These are phyloP conservation scores for Heliosperma pusillum DNA, from an alignment of 148 eudicot genomes.

Conservation along the genomic window DNA sequence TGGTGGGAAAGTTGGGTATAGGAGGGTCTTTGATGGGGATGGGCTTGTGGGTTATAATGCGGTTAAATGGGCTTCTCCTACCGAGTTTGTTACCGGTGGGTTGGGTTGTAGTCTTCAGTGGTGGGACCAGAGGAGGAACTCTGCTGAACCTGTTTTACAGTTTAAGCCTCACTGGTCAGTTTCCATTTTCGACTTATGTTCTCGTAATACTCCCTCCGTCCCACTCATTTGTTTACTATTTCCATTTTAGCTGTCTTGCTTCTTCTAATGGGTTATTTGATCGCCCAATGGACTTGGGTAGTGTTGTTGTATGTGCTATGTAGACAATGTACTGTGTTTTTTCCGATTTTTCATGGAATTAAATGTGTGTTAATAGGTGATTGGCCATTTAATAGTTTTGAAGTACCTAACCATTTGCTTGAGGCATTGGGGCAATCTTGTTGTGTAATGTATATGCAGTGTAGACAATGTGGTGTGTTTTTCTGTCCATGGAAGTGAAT, in stretches of 20 bases:
- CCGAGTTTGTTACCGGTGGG: constrained; percentile 82
- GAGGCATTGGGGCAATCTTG: background rate
- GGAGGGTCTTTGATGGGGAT: constrained; percentile 55
- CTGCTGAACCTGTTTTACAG: constrained; percentile 61
- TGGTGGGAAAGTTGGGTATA: constrained; percentile 23
- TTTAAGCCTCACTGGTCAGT: constrained; percentile 67
- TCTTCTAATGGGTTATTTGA: too few species aligned
- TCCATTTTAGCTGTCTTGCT: too few species aligned
- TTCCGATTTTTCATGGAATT: background rate
- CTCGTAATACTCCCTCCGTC: background rate
- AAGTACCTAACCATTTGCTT: background rate
- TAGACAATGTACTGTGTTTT: background rate
- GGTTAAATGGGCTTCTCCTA: constrained; percentile 71
- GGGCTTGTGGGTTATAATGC: constrained; percentile 66
- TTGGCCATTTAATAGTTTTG: too few species aligned
- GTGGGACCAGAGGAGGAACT: constrained; percentile 87
- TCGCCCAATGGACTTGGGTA: too few species aligned
- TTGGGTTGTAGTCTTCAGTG: constrained; percentile 76
- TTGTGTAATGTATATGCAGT: background rate
- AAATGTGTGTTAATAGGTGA: too few species aligned
- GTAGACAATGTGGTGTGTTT: background rate
- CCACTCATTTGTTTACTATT: background rate
- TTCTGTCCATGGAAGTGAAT: background rate
- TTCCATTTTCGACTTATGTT: background rate
- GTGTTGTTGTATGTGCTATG: background rate